Evolutionary conservation across 805 yeast genomes (phyloP), one percentile per base, ranked within the genome.

Genomic region (Babjeviella inositovora): DNA sequence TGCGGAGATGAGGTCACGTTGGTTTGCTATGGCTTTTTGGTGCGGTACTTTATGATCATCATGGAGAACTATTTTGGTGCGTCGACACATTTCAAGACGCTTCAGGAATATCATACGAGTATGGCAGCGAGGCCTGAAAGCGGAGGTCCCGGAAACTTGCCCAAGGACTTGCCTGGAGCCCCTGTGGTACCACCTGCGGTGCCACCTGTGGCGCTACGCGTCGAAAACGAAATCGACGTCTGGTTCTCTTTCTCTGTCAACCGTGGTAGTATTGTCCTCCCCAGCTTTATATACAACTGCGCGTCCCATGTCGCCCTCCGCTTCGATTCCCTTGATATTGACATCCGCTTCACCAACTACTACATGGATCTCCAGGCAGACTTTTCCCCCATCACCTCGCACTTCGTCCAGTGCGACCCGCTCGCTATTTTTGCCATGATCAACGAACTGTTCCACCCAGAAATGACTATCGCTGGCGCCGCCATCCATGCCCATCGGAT

Each of bases 1-100:
- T 42, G 54, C 1, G 79, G 90, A 17, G 70, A 66, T 14, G 60
- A 70, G 22, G 67, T 85, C 1, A 68, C 77, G 1, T 39, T 90
- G 18, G 61, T 74, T 22, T 65, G 75, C 21, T 79, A 79, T 40
- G 98, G 98, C 0, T 77, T 69, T 41, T 59, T 84, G 6, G 56
- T 82, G 5, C 67, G 74, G 32, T 82, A 77, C 41, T 51, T 87
- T 19, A 67, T 84, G 54, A 62, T 69, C 9, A 55, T 90, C 22
- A 63, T 74, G 22, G 94, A 80, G 39, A 90, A 90, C 40, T 87
- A 90, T 41, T 79, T 90, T 43, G 98, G 98, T 3, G 90, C 80
- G 21, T 59, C 62, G 29, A 58, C 67, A n/a, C 80, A 72, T 34
- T 90, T 90, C 41, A 70, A 66, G 32, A 90, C 97, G 0, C 60